A percentile compares a stretch with the other conserved stretches of the same genome.
Evolutionary conservation across 2,329 filamentous ascomycete genomes (phyloP).

Genomic region (Cladosporium sp.): DNA sequence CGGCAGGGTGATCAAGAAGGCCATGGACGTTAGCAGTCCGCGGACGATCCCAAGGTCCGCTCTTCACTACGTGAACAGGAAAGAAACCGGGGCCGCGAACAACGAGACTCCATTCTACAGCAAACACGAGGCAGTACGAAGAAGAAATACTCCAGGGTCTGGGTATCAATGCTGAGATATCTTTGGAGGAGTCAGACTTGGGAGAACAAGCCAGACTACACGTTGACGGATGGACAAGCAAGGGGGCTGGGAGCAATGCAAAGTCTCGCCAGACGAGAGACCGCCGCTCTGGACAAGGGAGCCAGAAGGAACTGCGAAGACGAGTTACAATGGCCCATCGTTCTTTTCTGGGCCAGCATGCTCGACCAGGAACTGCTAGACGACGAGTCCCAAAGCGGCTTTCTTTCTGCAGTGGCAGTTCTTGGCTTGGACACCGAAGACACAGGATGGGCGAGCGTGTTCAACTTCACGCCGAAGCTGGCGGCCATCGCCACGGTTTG

Average conservation of each 20-base stretch:
- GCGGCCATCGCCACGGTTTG: slow-evolving; percentile 1
- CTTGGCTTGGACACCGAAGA: background rate
- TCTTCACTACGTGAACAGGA: background rate
- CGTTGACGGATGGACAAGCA: too few species aligned
- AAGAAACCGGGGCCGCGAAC: background rate
- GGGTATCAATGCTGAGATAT: background rate
- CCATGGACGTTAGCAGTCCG: background rate
- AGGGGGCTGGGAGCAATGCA: too few species aligned
- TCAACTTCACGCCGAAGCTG: background rate
- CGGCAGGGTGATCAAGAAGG: background rate
- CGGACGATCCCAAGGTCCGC: background rate
- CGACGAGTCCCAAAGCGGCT: too few species aligned
- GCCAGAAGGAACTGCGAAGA: too few species aligned
- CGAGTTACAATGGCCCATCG: too few species aligned
- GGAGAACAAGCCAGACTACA: background rate
- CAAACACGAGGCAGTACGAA: background rate
- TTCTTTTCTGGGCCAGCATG: too few species aligned
- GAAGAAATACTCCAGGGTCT: background rate
- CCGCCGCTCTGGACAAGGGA: too few species aligned
- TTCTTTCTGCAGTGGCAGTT: too few species aligned
- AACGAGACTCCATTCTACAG: background rate
- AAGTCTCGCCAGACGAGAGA: too few species aligned
- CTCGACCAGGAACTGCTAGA: too few species aligned
- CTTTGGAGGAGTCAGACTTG: background rate
- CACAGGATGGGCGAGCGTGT: background rate